Conservation (phyloP, 768 basidiomycete species). For the Boletus huronensis region DNA sequence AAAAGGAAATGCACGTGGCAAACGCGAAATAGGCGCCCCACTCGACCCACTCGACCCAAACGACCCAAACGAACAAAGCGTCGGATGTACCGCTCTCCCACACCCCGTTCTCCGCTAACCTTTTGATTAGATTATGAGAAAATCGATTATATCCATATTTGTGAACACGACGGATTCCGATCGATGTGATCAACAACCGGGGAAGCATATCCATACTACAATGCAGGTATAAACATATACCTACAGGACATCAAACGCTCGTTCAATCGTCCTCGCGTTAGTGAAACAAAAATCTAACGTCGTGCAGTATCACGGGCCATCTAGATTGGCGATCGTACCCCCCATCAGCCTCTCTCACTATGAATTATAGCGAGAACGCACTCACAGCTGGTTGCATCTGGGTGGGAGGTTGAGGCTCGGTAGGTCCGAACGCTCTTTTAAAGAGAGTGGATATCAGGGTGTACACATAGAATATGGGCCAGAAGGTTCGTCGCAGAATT, state of each 20-base stretch:
- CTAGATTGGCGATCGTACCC: background rate
- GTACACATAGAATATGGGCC: slow-evolving; percentile 22
- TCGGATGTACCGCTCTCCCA: too few relatives aligned
- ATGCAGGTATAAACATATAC: background rate
- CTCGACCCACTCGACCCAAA: too few relatives aligned
- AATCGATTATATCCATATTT: too few relatives aligned
- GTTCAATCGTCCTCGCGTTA: background rate
- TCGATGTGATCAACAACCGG: background rate
- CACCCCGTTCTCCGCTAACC: too few relatives aligned
- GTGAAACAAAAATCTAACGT: background rate
- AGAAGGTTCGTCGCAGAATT: slow-evolving; percentile 10
- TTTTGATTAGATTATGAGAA: too few relatives aligned
- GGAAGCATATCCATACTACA: slow-evolving; percentile 2
- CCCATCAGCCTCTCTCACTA: background rate
- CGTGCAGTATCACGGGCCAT: background rate
- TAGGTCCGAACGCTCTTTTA: background rate
- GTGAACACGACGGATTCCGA: too few relatives aligned
- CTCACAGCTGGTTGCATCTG: slow-evolving; percentile 1
- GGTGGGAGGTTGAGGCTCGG: background rate
- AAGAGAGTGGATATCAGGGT: background rate
- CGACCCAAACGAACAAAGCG: too few relatives aligned
- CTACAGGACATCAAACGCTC: background rate
- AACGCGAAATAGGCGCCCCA: too few relatives aligned
- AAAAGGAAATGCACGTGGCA: too few relatives aligned
- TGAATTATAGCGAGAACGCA: background rate